Percentiles rank a stretch among this genome's conserved stretches.
phyloP scores from a whole-genome alignment of 2,329 filamentous ascomycete genomes.

The Hypoxylon sp. region DNA sequence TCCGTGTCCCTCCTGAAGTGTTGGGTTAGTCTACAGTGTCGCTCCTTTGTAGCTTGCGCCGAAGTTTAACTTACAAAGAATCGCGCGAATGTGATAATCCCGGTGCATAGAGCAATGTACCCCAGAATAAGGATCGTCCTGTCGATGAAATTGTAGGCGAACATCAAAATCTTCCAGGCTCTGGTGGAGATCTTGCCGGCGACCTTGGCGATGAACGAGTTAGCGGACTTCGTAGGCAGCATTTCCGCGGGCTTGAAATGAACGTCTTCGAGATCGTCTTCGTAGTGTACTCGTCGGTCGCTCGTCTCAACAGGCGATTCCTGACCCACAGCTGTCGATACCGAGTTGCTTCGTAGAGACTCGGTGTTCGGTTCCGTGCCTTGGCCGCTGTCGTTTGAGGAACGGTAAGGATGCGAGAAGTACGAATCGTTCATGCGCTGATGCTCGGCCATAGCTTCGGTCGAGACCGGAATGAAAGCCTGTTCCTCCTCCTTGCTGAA shows the following conservation, averaged over 20 bases:
- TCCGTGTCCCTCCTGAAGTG: constrained; percentile 71
- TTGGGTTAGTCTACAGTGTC: constrained; percentile 27
- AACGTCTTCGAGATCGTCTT: constrained; percentile 62
- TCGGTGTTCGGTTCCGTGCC: constrained; percentile 79
- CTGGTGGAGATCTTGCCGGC: constrained; percentile 69
- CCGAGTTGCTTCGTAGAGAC: constrained; percentile 75
- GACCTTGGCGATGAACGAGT: constrained; percentile 68
- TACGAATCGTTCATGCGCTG: constrained; percentile 60
- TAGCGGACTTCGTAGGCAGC: constrained; percentile 62
- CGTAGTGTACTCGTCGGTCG: constrained; percentile 64
- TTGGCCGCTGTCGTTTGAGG: constrained; percentile 80
- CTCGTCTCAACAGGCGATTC: constrained; percentile 59
- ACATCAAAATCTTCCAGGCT: constrained; percentile 70
- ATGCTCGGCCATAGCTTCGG: constrained; percentile 68
- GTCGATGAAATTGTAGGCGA: constrained; percentile 79
- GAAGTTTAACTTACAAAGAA: constrained; percentile 78
- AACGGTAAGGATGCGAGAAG: constrained; percentile 63
- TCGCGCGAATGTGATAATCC: constrained; percentile 82
- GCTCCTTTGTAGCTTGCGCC: constrained; percentile 9
- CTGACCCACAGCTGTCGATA: constrained; percentile 70
- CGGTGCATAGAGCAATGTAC: constrained; percentile 79
- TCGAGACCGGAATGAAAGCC: constrained; percentile 75
- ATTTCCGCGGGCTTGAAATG: constrained; percentile 61
- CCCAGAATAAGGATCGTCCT: constrained; percentile 83
- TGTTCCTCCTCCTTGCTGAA: constrained; percentile 63